A percentile compares a stretch with the other conserved stretches of the same genome.
These are phyloP conservation scores for Candida sphagnicola DNA, from an alignment of 805 yeast species.

Conservation along the genomic window DNA sequence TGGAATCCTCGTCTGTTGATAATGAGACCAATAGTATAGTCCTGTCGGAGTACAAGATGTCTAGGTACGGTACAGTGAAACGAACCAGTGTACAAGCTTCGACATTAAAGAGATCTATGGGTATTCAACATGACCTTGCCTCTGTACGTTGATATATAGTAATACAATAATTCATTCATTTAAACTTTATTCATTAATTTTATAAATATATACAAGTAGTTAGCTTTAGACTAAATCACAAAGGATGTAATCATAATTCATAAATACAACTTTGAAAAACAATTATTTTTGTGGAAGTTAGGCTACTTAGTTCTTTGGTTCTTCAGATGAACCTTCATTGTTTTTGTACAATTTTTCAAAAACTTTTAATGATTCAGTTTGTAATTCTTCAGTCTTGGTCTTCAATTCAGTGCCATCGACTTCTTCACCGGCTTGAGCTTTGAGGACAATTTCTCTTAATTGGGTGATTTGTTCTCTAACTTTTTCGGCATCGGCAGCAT, in stretches of 20 bases:
- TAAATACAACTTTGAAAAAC: conserved; percentile 3
- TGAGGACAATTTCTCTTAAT: conserved; percentile 62
- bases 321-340: conserved; percentile 20
- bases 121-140: conserved; percentile 2
- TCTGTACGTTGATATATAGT: neutral
- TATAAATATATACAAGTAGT: conserved; percentile 4
- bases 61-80: conserved; percentile 1
- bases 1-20: neutral
- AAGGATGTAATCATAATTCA: neutral
- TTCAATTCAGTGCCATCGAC: conserved; percentile 62
- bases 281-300: neutral
- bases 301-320: conserved; percentile 23
- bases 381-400: conserved; percentile 71
- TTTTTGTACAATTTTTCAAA: conserved; percentile 59
- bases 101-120: conserved; percentile 3
- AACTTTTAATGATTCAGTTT: conserved; percentile 68
- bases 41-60: neutral
- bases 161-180: too few species aligned
- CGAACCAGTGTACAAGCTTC: neutral
- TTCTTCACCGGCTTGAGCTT: conserved; percentile 61
- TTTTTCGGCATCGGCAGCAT: conserved; percentile 44
- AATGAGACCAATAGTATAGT: neutral
- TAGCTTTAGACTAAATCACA: neutral
- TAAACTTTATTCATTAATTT: conserved; percentile 3
- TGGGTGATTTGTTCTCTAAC: conserved; percentile 49